Conservation (phyloP, 2,329 filamentous ascomycete genomes). For the Fusarium chaquense region DNA sequence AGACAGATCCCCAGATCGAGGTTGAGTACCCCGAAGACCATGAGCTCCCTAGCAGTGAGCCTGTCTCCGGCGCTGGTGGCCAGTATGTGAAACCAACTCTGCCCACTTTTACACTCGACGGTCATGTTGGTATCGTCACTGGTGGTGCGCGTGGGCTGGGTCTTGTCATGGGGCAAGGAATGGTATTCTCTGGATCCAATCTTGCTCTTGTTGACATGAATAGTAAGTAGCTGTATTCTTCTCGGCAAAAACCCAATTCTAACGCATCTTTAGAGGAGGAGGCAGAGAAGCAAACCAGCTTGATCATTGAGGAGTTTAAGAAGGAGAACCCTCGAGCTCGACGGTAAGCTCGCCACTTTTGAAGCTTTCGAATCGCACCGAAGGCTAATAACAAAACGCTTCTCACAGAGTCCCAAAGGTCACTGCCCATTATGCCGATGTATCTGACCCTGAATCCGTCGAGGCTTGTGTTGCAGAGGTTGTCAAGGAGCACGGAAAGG, state of each 20-base stretch:
- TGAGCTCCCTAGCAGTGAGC: constrained; percentile 76
- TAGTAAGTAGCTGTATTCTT: constrained; percentile 65
- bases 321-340: constrained; percentile 82
- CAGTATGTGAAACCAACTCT: constrained; percentile 88
- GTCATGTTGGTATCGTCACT: constrained; percentile 85
- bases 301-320: constrained; percentile 80
- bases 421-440: constrained; percentile 91
- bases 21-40: constrained; percentile 82
- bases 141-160: constrained; percentile 91
- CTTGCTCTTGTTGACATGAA: constrained; percentile 95
- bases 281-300: constrained; percentile 79
- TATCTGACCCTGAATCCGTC: constrained; percentile 83
- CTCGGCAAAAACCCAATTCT: constrained; percentile 10
- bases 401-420: constrained; percentile 76
- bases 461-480: constrained; percentile 76
- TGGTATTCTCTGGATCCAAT: constrained; percentile 88
- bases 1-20: constrained; percentile 82
- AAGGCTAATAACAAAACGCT: constrained; percentile 7
- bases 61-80: constrained; percentile 81
- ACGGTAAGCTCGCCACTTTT: constrained; percentile 59
- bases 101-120: constrained; percentile 86
- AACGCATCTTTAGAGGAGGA: constrained; percentile 75
- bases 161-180: constrained; percentile 91
- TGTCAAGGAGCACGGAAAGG: constrained; percentile 73
- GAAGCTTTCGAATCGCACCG: not conserved